Percentiles rank a stretch among this genome's conserved stretches.
These are phyloP conservation scores for Metschnikowia lunata DNA, from an alignment of 805 yeast genomes.

Conservation along the genomic window DNA sequence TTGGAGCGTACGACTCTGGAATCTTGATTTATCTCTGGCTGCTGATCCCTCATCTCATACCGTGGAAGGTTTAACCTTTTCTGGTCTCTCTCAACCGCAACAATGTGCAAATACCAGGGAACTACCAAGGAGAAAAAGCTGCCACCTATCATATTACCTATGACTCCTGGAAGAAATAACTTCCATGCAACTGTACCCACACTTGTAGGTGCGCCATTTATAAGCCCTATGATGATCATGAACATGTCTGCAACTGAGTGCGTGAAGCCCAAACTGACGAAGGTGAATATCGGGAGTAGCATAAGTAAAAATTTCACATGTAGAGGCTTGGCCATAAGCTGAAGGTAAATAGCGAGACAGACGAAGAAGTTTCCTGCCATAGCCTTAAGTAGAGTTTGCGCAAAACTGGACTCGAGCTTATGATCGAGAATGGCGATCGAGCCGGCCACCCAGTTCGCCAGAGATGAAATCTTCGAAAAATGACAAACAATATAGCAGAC, in stretches of 20 bases:
- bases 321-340: constrained; percentile 71
- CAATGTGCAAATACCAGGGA: constrained; percentile 71
- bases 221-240: constrained; percentile 57
- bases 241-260: constrained; percentile 85
- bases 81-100: constrained; percentile 69
- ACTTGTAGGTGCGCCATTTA: constrained; percentile 60
- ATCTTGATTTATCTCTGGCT: constrained; percentile 71
- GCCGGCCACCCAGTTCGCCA: constrained; percentile 42
- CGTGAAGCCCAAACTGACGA: constrained; percentile 73
- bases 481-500: constrained; percentile 62
- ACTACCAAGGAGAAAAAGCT: constrained; percentile 55
- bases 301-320: constrained; percentile 69
- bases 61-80: constrained; percentile 56
- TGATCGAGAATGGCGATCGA: constrained; percentile 44
- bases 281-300: constrained; percentile 66
- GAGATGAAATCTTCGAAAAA: constrained; percentile 46
- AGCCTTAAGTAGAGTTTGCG: constrained; percentile 62
- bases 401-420: constrained; percentile 45
- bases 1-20: constrained; percentile 63
- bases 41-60: constrained; percentile 73
- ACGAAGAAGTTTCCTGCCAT: constrained; percentile 78
- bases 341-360: constrained; percentile 69
- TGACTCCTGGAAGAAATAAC: constrained; percentile 59
- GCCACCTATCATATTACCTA: constrained; percentile 84
- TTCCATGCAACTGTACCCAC: constrained; percentile 72